phyloP scores from a whole-genome alignment of 495 filamentous ascomycete genomes.

The Trypethelium eluteriae region DNA sequence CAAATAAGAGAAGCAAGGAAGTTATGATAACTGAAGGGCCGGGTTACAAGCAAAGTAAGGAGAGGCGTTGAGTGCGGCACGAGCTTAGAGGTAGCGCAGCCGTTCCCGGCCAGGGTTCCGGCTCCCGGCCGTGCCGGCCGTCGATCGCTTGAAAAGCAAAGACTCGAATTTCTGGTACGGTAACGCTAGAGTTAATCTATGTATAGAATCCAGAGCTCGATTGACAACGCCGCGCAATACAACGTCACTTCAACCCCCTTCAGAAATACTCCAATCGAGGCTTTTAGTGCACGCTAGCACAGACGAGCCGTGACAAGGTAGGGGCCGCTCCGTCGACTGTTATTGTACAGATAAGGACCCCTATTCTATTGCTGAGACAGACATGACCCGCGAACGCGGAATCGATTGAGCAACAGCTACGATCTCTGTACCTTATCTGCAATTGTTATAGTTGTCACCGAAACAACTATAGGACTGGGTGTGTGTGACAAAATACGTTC shows the following conservation, averaged over 20 bases:
- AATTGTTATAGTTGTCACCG: not conserved
- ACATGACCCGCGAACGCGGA: not conserved
- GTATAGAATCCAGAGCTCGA: no score
- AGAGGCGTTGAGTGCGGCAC: no score
- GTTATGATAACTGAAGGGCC: no score
- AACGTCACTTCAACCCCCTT: not conserved
- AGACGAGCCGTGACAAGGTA: not conserved
- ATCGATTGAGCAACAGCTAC: not conserved
- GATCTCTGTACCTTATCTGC: not conserved
- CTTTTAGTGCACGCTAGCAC: not conserved
- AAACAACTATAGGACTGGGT: not conserved
- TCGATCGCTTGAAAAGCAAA: not conserved
- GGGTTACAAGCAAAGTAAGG: no score
- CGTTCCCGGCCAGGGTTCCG: no score
- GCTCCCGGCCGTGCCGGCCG: not conserved
- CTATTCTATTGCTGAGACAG: not conserved
- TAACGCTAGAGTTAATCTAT: no score
- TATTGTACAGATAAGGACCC: not conserved
- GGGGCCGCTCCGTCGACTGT: not conserved
- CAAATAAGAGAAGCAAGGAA: no score
- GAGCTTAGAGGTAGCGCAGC: no score
- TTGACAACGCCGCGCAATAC: not conserved
- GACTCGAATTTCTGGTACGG: no score
- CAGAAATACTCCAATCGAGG: not conserved
- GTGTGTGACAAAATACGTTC: not conserved